A percentile compares a stretch with the other conserved stretches of the same genome.
Evolutionary conservation across 2,329 filamentous ascomycete species (phyloP).

Genomic region (Scytalidium lignicola): DNA sequence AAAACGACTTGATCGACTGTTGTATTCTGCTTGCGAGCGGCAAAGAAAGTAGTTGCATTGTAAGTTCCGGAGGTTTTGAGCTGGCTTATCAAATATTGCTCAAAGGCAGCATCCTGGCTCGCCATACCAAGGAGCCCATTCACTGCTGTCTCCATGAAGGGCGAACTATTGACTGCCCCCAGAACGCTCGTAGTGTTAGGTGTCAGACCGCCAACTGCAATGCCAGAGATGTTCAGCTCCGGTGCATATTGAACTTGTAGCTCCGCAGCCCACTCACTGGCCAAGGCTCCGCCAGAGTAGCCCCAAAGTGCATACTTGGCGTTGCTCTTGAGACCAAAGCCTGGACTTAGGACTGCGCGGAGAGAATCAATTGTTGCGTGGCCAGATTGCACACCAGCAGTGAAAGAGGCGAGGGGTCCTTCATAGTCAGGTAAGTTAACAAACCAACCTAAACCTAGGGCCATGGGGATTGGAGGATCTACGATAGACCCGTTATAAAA

Average conservation of each 20-base stretch:
- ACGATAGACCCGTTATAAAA: no score
- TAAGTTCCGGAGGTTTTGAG: conserved; percentile 21
- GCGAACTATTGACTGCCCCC: conserved; percentile 25
- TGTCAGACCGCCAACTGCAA: conserved; percentile 43
- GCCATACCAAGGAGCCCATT: conserved; percentile 8
- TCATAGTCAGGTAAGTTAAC: conserved; percentile 19
- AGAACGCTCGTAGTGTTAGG: conserved; percentile 36
- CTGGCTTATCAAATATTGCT: conserved; percentile 2
- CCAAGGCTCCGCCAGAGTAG: conserved; percentile 51
- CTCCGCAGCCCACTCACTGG: conserved; percentile 47
- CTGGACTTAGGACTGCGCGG: conserved; percentile 11
- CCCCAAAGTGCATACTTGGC: conserved; percentile 38
- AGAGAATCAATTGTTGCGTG: conserved; percentile 16
- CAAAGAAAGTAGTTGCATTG: conserved; percentile 31
- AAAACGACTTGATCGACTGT: conserved; percentile 24
- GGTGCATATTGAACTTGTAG: conserved; percentile 48
- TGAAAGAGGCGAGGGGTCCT: conserved; percentile 10
- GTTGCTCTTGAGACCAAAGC: background rate
- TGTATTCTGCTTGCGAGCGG: conserved; percentile 19
- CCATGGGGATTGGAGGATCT: conserved; percentile 2
- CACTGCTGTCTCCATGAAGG: conserved; percentile 24
- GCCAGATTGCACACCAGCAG: conserved; percentile 10
- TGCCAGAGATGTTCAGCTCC: conserved; percentile 43
- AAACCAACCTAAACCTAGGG: conserved; percentile 10
- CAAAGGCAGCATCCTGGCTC: conserved; percentile 5